Evolutionary conservation across 352 stramenopile genomes (phyloP).

Genomic region (Pythium aquatile): DNA sequence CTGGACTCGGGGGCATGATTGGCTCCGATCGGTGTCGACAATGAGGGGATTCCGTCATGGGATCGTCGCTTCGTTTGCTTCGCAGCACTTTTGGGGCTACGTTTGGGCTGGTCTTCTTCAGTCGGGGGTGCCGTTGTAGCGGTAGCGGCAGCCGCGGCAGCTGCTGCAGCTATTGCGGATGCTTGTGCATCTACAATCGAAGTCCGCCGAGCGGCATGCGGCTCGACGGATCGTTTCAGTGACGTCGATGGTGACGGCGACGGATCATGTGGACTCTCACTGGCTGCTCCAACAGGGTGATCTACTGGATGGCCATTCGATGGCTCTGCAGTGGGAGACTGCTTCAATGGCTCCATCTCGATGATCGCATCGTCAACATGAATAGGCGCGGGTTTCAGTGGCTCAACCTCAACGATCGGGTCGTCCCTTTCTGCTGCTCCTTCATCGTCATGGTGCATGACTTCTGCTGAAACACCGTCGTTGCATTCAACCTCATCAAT

Average conservation of each 20-base stretch:
- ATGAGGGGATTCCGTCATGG: conserved; percentile 10
- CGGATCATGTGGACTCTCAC: not conserved
- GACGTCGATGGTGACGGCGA: not conserved
- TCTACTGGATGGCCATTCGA: not conserved
- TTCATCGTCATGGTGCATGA: too few species aligned
- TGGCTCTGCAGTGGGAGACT: not conserved
- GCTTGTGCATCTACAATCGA: conserved; percentile 11
- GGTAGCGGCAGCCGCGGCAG: conserved; percentile 20
- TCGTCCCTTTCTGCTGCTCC: not conserved
- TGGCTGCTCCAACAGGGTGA: not conserved
- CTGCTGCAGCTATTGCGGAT: conserved; percentile 18
- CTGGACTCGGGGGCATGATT: not conserved
- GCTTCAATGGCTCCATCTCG: not conserved
- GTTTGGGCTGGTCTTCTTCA: not conserved
- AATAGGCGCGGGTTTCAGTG: not conserved
- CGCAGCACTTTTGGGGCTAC: conserved; percentile 5
- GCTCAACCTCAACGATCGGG: not conserved
- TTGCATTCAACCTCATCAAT: not conserved
- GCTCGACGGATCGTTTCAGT: not conserved
- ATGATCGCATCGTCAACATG: not conserved
- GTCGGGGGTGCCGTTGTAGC: not conserved
- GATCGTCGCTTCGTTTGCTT: conserved; percentile 19
- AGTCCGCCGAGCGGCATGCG: not conserved
- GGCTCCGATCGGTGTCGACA: not conserved
- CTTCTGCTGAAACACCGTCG: too few species aligned